These are phyloP conservation scores for Venturia aucupariae DNA, from an alignment of 2,329 filamentous ascomycete genomes.

Conservation along the genomic window DNA sequence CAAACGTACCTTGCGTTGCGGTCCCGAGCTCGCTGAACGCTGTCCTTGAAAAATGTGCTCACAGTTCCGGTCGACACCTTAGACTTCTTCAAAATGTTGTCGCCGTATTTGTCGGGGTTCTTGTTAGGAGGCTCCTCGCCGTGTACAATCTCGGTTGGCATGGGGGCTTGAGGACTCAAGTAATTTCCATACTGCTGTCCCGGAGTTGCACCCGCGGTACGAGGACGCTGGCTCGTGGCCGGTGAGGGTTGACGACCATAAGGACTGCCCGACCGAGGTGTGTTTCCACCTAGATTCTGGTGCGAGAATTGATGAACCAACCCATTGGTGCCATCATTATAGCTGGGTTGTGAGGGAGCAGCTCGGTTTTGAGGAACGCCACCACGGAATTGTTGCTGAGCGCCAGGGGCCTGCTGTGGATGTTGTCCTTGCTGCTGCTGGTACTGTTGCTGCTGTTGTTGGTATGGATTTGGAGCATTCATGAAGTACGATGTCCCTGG, in stretches of 20 bases:
- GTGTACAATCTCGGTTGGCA: conserved; percentile 24
- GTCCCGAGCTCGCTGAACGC: conserved; percentile 89
- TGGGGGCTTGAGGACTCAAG: conserved; percentile 58
- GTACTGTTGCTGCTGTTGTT: conserved; percentile 27
- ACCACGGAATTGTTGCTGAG: conserved; percentile 8
- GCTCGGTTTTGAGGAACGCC: conserved; percentile 23
- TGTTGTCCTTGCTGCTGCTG: conserved; percentile 42
- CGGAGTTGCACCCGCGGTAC: conserved; percentile 63
- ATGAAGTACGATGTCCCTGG: conserved; percentile 41
- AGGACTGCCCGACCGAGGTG: conserved; percentile 55
- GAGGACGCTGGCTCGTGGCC: conserved; percentile 53
- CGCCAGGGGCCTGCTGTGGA: conserved; percentile 22
- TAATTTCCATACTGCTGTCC: conserved; percentile 52
- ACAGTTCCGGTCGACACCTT: conserved; percentile 57
- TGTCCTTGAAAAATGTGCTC: conserved; percentile 91
- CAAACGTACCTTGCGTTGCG: conserved; percentile 74
- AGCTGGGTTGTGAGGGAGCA: conserved; percentile 48
- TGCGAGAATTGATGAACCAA: conserved; percentile 94
- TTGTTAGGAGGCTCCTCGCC: conserved; percentile 61
- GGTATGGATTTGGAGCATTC: conserved; percentile 34
- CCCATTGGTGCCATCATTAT: conserved; percentile 79
- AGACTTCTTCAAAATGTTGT: conserved; percentile 68
- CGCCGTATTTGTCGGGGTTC: conserved; percentile 77
- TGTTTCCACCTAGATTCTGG: conserved; percentile 71
- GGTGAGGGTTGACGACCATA: conserved; percentile 63